Evolutionary conservation across 1,139 yeast genomes (phyloP), one percentile per base, ranked within the genome.

Genomic region (Tardiomyces digboiensis): DNA sequence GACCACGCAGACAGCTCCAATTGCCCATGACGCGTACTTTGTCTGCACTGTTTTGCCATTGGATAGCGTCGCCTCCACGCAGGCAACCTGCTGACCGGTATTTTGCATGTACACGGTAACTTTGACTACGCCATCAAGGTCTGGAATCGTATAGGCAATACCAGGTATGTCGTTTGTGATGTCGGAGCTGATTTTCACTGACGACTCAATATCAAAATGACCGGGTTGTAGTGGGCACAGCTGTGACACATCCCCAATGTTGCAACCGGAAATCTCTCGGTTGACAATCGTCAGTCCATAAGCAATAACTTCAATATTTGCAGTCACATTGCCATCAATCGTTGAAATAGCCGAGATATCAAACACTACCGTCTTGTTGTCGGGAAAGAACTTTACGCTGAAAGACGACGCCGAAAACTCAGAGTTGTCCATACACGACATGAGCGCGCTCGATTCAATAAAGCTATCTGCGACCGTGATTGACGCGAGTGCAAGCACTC

Each of bases 31-130:
- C 4, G 96, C 98, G 55, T 86, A 88, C 58, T 80, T 80, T 23
- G 97, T 88, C 64, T 89, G 95, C 33, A 91, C 99, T 1, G 98
- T 88, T 60, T 85, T 87, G 48, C 91, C 96, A 64, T 93, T 91
- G 23, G 85, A 68, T 49, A 91, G 71, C 19, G 80, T 74, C 0
- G 97, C 97, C 61, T 85, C 89, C 10, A 93, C 95, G 74, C 99
- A 91, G 2, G 98, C 98, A 49, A 89, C 68, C 7, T 49, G 26
- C 36, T 59, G 51, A 13, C 19, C 38, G 3, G 60, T 55, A 8
- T 47, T 47, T 12, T 67, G 60, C 39, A 76, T 66, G 59, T 75
- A 80, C 18, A 84, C 81, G 13, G 75, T 62, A 33, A 93, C 93
- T 53, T 82, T 71, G 39, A 89, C 96, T 51, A 86, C 75, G 6